These are phyloP conservation scores for Sanghuangporus weigelae DNA, from an alignment of 1,284 basidiomycete species.

Conservation along the genomic window DNA sequence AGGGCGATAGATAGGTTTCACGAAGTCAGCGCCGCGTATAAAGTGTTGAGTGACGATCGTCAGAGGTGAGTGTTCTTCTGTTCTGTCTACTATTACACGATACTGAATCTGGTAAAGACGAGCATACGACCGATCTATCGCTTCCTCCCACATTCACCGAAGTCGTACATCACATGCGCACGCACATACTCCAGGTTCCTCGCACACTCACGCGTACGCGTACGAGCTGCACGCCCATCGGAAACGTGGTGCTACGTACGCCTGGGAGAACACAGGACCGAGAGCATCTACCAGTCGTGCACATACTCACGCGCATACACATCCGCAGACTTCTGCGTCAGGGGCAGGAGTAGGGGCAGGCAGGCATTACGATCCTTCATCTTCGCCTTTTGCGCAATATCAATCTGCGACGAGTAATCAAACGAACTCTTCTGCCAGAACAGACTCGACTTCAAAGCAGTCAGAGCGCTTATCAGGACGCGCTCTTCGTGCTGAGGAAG, in stretches of 20 bases:
- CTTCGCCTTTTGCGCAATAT: neutral
- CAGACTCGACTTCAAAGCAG: neutral
- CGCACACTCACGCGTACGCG: constrained; percentile 21
- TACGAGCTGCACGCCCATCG: constrained; percentile 18
- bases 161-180: neutral
- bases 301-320: constrained; percentile 8
- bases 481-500: neutral
- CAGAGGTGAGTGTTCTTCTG: constrained; percentile 33
- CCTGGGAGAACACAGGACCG: constrained; percentile 31
- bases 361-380: neutral
- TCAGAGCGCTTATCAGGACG: neutral
- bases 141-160: constrained; percentile 16
- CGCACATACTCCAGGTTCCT: constrained; percentile 18
- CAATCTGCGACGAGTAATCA: neutral
- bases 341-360: neutral
- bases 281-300: constrained; percentile 21
- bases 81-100: neutral
- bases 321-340: neutral
- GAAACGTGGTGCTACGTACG: constrained; percentile 34
- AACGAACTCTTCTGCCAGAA: neutral
- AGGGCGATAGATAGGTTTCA: constrained; percentile 39
- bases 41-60: constrained; percentile 40
- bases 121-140: constrained; percentile 31
- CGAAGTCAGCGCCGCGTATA: constrained; percentile 44
- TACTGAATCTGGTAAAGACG: constrained; percentile 22